Base-by-base conservation (phyloP, 805 yeast species). In the Spathaspora passalidarum region DNA sequence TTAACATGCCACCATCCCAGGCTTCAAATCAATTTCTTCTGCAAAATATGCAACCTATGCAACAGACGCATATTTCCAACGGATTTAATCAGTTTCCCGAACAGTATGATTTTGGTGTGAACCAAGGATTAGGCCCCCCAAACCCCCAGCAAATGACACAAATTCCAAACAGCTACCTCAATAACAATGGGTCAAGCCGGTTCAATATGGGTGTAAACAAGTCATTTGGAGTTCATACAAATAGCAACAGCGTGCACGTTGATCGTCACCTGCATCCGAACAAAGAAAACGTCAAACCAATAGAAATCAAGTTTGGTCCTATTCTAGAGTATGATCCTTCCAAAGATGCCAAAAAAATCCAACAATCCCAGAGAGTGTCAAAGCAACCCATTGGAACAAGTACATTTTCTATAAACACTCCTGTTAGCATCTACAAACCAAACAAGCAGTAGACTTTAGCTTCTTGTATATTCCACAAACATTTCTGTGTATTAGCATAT, bases 291-390 rank as follows among this genome's bases (percentile, higher is more conserved):
- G 13, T 47, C 26, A 53, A 50, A 44, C 61, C 63, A 13, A 59
- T 53, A 40, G 62, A 56, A 34, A 66, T 69, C 41, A 66, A 60
- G 44, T 68, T 68, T 50, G 70, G 72, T 25, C 73, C 75, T 6
- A 69, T 69, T 49, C 47, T 69, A 36, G 73, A 57, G 45, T 69
- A 69, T 44, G 73, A 69, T 48, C 75, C 75, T 10, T 65, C 73
- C 13, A 63, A 60, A 40, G 65, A 57, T 40, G 32, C 45, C 8
- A 56, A 51, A 32, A 41, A 46, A n/a, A 43, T 50, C 23, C 49
- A 51, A 40, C 55, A 53, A 36, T 38, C 49, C 2, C 39, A 51
- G n/a, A 53, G 54, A 37, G 49, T 53, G 11, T 56, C 51, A 16
- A 53, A 52, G 20, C 40, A 44, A 8, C 38, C 20, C 22, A 13